A percentile compares a stretch with the other conserved stretches of the same genome.
These are phyloP conservation scores for Moniliophthora roreri DNA, from an alignment of 1,284 basidiomycete genomes.

Conservation along the genomic window DNA sequence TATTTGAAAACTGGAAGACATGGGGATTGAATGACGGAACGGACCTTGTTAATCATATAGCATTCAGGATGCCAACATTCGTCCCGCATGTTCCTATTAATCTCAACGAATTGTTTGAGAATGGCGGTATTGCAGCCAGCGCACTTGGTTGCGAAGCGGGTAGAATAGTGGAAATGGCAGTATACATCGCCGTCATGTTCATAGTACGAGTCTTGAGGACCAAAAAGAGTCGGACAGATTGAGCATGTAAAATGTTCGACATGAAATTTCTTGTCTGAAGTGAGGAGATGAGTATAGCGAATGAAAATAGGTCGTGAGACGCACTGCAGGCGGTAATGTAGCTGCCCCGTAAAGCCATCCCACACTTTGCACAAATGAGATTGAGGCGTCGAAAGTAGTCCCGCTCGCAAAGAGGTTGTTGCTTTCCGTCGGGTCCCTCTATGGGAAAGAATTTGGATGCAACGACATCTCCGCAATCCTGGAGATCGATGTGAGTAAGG, in stretches of 20 bases:
- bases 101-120: constrained; percentile 99
- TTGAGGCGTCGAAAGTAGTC: constrained; percentile 97
- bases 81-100: constrained; percentile 96
- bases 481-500: constrained; percentile 10
- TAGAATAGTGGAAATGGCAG: constrained; percentile 98
- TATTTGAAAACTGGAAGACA: constrained; percentile 16
- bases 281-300: constrained; percentile 19
- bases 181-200: constrained; percentile 96
- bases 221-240: constrained; percentile 93
- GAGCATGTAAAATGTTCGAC: constrained; percentile 99
- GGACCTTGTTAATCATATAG: constrained; percentile 99
- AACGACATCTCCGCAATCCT: constrained; percentile 97
- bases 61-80: constrained; percentile 99
- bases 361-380: constrained; percentile 96
- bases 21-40: constrained; percentile 18
- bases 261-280: constrained; percentile 94
- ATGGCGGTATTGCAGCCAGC: constrained; percentile 98
- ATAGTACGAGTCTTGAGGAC: constrained; percentile 98
- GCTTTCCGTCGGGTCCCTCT: constrained; percentile 81
- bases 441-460: constrained; percentile 99
- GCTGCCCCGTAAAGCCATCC: constrained; percentile 90
- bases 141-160: constrained; percentile 97
- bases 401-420: constrained; percentile 93
- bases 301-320: constrained; percentile 35
- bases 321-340: constrained; percentile 99